phyloP scores from a whole-genome alignment of 2,329 filamentous ascomycete species.

The Immersiporthe knoxdaviesiana region DNA sequence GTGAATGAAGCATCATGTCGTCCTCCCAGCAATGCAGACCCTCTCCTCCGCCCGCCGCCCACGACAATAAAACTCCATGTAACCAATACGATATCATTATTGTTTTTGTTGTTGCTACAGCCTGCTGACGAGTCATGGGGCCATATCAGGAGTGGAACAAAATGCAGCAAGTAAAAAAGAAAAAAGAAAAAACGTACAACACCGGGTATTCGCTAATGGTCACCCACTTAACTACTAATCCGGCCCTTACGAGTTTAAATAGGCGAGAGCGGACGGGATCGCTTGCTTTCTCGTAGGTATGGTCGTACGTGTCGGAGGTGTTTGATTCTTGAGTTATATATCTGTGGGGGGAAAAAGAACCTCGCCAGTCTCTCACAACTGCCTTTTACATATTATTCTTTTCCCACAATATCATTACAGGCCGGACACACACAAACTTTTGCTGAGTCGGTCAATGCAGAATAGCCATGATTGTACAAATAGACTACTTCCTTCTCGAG shows the following conservation, averaged over 20 bases:
- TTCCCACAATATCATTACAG: too few relatives aligned
- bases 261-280: slow-evolving; percentile 12
- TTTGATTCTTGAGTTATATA: neutral
- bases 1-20: neutral
- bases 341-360: too few relatives aligned
- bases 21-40: neutral
- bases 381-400: too few relatives aligned
- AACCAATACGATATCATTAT: neutral
- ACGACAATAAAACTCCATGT: neutral
- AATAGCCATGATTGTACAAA: too few relatives aligned
- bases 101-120: too few relatives aligned
- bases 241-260: slow-evolving; percentile 6
- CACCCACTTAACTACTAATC: slow-evolving; percentile 8
- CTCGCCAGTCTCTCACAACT: too few relatives aligned
- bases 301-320: neutral
- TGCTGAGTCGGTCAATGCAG: too few relatives aligned
- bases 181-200: neutral
- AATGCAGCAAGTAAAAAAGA: neutral
- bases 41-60: neutral
- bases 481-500: too few relatives aligned
- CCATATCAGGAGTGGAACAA: neutral
- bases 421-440: too few relatives aligned
- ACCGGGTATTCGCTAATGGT: slow-evolving; percentile 7
- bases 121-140: neutral
- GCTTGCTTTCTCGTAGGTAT: slow-evolving; percentile 10